phyloP scores from a whole-genome alignment of 345 rosid species.

The Citrus reticulata region DNA sequence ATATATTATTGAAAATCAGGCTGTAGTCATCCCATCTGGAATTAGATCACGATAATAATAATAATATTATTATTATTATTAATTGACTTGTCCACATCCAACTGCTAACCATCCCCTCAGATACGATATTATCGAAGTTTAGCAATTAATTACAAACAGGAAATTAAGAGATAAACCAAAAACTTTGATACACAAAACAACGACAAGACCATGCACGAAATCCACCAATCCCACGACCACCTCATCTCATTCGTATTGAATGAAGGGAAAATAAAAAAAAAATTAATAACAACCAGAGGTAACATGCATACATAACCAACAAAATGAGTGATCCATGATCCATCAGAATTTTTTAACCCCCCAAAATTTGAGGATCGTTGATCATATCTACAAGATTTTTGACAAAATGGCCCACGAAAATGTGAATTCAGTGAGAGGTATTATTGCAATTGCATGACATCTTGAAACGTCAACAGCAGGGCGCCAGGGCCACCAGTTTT shows the following conservation, averaged over 20 bases:
- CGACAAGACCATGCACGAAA: neutral
- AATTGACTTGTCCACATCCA: neutral
- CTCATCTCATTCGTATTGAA: neutral
- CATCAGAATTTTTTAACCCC: neutral
- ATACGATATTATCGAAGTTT: neutral
- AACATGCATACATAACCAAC: neutral
- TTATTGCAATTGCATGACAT: neutral
- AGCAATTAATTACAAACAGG: neutral
- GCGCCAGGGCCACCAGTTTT: constrained; percentile 9
- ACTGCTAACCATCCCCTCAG: neutral
- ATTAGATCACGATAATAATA: neutral
- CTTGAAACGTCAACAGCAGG: constrained; percentile 14
- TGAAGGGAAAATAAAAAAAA: no score
- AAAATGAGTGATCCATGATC: neutral
- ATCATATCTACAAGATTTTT: neutral
- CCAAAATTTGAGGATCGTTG: no score
- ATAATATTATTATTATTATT: neutral
- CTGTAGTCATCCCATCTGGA: neutral
- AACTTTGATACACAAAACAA: neutral
- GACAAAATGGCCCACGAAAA: constrained; percentile 3
- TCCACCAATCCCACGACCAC: neutral
- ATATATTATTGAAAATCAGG: neutral
- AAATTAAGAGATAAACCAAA: neutral
- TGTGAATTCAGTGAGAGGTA: neutral
- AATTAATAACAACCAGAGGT: no score